Percentiles rank a stretch among this genome's conserved stretches.
phyloP scores from a whole-genome alignment of 2,329 filamentous ascomycete species.

The Alternaria postmessia region DNA sequence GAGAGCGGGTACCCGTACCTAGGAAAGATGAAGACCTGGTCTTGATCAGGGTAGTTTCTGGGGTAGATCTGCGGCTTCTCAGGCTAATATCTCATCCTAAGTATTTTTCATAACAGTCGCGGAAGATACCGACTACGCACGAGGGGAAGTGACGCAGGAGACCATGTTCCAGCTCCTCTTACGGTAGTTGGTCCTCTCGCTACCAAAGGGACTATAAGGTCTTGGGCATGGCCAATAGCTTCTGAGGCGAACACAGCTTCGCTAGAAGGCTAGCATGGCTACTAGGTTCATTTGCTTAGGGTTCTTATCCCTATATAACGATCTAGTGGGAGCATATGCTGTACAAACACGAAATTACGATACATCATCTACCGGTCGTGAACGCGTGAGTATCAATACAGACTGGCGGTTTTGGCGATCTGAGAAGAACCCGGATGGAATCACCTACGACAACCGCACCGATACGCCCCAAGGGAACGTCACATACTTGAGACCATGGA shows the following conservation, averaged over 20 bases:
- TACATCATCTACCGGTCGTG: slow-evolving; percentile 14
- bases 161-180: not conserved
- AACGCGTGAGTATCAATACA: slow-evolving; percentile 45
- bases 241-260: not conserved
- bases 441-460: slow-evolving; percentile 38
- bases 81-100: not conserved
- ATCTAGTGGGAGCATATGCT: not conserved
- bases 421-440: slow-evolving; percentile 44
- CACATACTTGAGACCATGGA: slow-evolving; percentile 37
- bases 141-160: not conserved
- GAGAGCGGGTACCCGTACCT: not conserved
- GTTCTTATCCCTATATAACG: not conserved
- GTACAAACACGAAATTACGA: not conserved
- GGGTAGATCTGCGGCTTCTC: not conserved
- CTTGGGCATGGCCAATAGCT: not conserved
- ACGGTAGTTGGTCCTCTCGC: not conserved
- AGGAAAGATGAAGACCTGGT: not conserved
- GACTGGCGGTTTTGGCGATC: slow-evolving; percentile 50
- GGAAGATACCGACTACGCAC: not conserved
- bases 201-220: not conserved
- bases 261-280: not conserved
- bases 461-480: slow-evolving; percentile 11
- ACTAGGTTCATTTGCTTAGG: not conserved
- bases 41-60: not conserved
- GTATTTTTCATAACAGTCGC: not conserved